Conservation (phyloP, 352 stramenopile genomes). For the Phytophthora parvispora region DNA sequence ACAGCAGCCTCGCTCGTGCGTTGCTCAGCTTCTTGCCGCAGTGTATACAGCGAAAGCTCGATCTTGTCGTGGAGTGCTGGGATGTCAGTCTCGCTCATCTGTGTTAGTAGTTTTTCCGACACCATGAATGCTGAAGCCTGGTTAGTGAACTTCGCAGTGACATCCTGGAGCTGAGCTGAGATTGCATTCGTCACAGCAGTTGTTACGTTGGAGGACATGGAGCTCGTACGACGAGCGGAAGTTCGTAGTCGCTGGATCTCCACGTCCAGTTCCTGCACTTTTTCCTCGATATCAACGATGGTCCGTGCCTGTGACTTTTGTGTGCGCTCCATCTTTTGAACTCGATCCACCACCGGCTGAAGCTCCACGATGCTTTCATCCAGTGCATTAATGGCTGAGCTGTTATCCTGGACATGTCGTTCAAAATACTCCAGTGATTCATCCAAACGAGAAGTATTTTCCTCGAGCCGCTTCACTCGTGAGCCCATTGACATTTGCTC, state of each 20-base stretch:
- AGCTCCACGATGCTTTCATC: conserved; percentile 48
- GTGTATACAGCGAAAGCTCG: conserved; percentile 47
- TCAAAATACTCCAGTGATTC: conserved; percentile 65
- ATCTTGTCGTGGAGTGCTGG: conserved; percentile 48
- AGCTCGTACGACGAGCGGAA: conserved; percentile 47
- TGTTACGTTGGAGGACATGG: conserved; percentile 27
- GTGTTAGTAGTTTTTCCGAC: conserved; percentile 36
- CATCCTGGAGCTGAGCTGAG: conserved; percentile 51
- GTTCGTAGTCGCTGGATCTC: conserved; percentile 64
- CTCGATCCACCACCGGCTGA: conserved; percentile 46
- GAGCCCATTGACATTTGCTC: conserved; percentile 75
- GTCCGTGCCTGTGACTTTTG: conserved; percentile 52
- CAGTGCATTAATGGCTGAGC: conserved; percentile 46
- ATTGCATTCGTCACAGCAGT: conserved; percentile 34
- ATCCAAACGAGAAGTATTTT: conserved; percentile 57
- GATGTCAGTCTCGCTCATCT: conserved; percentile 51
- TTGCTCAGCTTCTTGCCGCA: conserved; percentile 57
- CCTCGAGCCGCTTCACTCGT: conserved; percentile 68
- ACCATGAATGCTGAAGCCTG: conserved; percentile 41
- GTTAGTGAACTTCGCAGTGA: conserved; percentile 37
- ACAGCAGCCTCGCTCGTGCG: conserved; percentile 49
- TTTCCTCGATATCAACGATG: conserved; percentile 67
- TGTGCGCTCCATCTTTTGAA: conserved; percentile 49
- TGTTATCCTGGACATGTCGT: conserved; percentile 45
- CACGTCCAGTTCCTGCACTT: conserved; percentile 60